Base-by-base conservation (phyloP, 1,139 yeast genomes). In the Sugiyamaella xylanicola region DNA sequence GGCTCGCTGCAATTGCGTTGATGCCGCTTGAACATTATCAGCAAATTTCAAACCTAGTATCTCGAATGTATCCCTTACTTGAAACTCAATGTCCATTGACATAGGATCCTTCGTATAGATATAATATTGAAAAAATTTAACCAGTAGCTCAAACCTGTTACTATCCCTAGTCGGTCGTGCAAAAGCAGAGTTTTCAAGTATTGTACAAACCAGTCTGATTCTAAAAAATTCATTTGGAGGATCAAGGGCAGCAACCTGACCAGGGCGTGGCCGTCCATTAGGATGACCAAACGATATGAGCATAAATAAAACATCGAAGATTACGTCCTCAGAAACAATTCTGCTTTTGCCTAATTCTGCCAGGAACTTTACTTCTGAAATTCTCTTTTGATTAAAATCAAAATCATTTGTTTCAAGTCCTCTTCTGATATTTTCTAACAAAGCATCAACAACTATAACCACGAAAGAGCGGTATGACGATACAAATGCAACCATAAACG, bases 101-200 rank as follows among this genome's bases (percentile, higher is more conserved):
- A 88, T 88, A 48, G 74, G 78, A 7, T 71, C 71, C 65, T 91
- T 91, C 49, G 87, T 80, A 67, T 78, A 81, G n/a, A 82, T 71
- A 65, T 89, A 91, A 67, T 82, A 90, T 65, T 90, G 95, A 60
- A 90, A 84, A 63, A 84, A 86, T 17, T 78, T 77, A 60, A 86
- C 65, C 60, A 86, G 81, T 2, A 79, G 68, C 4, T 73, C 72
- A 27, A 85, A 61, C 46, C 73, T 76, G 55, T 68, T 60, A 41
- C 65, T 29, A 20, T 58, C 59, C 3, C 49, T 48, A 4, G 51
- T 48, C 53, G 55, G 55, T 32, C 35, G 59, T 54, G 20, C 56
- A 40, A 57, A 63, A n/a, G 63, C 60, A 5, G 65, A 64, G 9
- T 66, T 56, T 36, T 72, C 73, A 36, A 81, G 62, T 5, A 78